phyloP scores from a whole-genome alignment of 495 filamentous ascomycete genomes.

The Penicillium canescens region DNA sequence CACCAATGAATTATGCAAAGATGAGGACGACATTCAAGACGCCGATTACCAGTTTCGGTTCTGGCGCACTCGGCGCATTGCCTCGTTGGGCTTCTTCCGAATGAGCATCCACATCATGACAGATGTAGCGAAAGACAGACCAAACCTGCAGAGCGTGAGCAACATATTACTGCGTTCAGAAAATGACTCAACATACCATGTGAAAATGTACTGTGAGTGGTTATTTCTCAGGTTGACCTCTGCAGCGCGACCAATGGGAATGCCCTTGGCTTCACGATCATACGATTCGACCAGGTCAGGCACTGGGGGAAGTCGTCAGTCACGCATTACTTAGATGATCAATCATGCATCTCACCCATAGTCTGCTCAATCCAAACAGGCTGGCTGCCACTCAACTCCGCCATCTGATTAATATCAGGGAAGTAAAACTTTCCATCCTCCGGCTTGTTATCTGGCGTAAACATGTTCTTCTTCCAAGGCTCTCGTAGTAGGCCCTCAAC shows the following conservation, averaged over 20 bases:
- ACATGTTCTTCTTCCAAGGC: slow-evolving; percentile 96
- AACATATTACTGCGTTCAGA: neutral
- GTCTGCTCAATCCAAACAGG: slow-evolving; percentile 96
- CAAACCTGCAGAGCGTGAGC: slow-evolving; percentile 66
- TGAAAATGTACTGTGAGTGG: slow-evolving; percentile 97
- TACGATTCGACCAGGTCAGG: slow-evolving; percentile 73
- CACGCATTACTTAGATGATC: slow-evolving; percentile 1
- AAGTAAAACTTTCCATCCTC: slow-evolving; percentile 88
- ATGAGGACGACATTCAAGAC: neutral
- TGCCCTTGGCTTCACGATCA: slow-evolving; percentile 73
- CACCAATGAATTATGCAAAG: slow-evolving; percentile 20
- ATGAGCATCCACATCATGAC: slow-evolving; percentile 96
- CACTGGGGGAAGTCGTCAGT: slow-evolving; percentile 46
- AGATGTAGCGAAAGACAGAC: slow-evolving; percentile 79
- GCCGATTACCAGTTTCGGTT: slow-evolving; percentile 74
- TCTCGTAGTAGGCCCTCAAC: slow-evolving; percentile 83
- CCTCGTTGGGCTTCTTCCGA: slow-evolving; percentile 75
- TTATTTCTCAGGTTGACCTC: slow-evolving; percentile 95
- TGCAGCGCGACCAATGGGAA: slow-evolving; percentile 86
- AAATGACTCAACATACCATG: slow-evolving; percentile 66
- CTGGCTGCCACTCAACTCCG: slow-evolving; percentile 77
- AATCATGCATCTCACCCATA: slow-evolving; percentile 61
- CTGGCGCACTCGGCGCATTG: slow-evolving; percentile 71
- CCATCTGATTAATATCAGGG: slow-evolving; percentile 92
- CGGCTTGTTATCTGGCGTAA: slow-evolving; percentile 87